These are phyloP conservation scores for Gaeumannomyces sp. DNA, from an alignment of 2,329 filamentous ascomycete genomes.

Conservation along the genomic window DNA sequence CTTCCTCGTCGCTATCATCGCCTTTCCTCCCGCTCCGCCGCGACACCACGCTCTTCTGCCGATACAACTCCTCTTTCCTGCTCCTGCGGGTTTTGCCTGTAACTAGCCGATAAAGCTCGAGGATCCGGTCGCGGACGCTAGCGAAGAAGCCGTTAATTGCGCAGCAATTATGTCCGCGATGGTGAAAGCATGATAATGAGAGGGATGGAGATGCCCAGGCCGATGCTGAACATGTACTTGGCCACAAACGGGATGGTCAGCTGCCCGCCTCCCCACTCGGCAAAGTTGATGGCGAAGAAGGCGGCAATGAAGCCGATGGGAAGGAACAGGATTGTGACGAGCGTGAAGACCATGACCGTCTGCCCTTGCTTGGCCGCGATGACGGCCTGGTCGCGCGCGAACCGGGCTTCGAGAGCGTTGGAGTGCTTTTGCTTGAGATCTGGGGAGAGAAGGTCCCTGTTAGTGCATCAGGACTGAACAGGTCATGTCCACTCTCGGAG, in stretches of 20 bases:
- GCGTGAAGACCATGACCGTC: conserved; percentile 38
- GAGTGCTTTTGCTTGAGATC: conserved; percentile 66
- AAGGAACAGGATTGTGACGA: conserved; percentile 39
- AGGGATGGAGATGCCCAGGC: conserved; percentile 31
- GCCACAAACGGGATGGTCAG: conserved; percentile 22
- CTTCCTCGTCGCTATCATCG: neutral
- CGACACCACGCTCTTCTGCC: neutral
- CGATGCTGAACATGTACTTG: conserved; percentile 30
- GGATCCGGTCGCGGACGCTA: neutral
- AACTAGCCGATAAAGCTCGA: neutral
- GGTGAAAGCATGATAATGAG: conserved; percentile 31
- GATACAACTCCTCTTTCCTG: no score
- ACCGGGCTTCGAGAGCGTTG: conserved; percentile 60
- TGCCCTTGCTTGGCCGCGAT: conserved; percentile 47
- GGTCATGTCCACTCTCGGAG: no score
- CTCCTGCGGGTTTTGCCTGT: neutral
- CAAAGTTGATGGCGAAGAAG: conserved; percentile 37
- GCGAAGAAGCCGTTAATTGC: conserved; percentile 12
- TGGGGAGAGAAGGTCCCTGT: neutral
- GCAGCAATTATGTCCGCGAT: conserved; percentile 27
- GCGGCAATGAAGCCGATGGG: conserved; percentile 38
- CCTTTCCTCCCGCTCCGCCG: neutral
- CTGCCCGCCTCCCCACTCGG: conserved; percentile 33
- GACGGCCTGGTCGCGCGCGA: conserved; percentile 53
- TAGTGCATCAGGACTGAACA: neutral